Percentiles rank a stretch among this genome's conserved stretches.
These are phyloP conservation scores for Pezicula neosporulosa DNA, from an alignment of 2,329 filamentous ascomycete genomes.

Conservation along the genomic window DNA sequence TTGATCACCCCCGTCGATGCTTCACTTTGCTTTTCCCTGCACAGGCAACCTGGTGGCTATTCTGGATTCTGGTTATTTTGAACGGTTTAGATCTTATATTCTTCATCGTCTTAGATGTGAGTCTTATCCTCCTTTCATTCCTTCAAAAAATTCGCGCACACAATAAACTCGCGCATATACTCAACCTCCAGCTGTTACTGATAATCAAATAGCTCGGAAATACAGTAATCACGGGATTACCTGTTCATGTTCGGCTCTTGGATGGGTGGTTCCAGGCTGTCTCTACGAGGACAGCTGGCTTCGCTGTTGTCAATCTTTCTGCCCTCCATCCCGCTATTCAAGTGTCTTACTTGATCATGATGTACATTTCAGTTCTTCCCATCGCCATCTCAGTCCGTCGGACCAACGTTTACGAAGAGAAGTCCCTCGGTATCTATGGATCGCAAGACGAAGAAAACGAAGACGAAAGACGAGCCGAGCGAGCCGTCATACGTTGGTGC, in stretches of 20 bases:
- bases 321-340: conserved; percentile 85
- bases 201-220: conserved; percentile 59
- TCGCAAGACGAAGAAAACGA: conserved; percentile 42
- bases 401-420: conserved; percentile 96
- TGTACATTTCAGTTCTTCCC: conserved; percentile 97
- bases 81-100: conserved; percentile 86
- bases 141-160: not conserved
- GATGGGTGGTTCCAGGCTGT: conserved; percentile 89
- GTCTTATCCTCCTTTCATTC: conserved; percentile 27
- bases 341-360: conserved; percentile 95
- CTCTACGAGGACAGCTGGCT: conserved; percentile 87
- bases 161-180: too few relatives aligned
- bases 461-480: too few relatives aligned
- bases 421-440: conserved; percentile 71
- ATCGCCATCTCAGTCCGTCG: conserved; percentile 92
- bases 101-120: conserved; percentile 86
- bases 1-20: conserved; percentile 93
- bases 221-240: conserved; percentile 61
- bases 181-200: conserved; percentile 4
- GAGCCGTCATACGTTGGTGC: conserved; percentile 80
- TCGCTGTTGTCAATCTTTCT: conserved; percentile 75
- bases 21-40: conserved; percentile 93
- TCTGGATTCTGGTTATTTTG: conserved; percentile 76
- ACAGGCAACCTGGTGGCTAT: conserved; percentile 92
- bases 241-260: conserved; percentile 72